Conservation (phyloP, 495 filamentous ascomycete genomes). For the Chaetomium tenue region DNA sequence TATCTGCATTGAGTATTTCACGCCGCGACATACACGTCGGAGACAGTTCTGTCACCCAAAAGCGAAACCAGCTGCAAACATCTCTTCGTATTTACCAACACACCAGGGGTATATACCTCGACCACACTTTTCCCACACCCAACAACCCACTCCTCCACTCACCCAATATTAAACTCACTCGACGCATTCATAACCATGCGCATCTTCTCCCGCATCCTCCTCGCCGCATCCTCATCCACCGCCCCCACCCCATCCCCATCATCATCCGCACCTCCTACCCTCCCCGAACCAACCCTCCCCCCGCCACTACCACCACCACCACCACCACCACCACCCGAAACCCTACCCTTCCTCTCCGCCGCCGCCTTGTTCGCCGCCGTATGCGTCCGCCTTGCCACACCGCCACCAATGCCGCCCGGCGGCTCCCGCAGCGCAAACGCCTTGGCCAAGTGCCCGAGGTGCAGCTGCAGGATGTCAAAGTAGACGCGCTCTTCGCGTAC, state of each 20-base stretch:
- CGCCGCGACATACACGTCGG: no score
- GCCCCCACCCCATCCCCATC: slow-evolving; percentile 42
- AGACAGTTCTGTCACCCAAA: neutral
- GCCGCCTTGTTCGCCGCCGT: no score
- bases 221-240: slow-evolving; percentile 60
- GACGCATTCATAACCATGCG: slow-evolving; percentile 69
- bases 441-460: slow-evolving; percentile 92
- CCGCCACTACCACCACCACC: slow-evolving; percentile 6
- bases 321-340: neutral
- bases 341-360: no score
- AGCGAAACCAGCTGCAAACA: neutral
- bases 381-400: slow-evolving; percentile 41
- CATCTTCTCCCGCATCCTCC: slow-evolving; percentile 80
- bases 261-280: slow-evolving; percentile 34
- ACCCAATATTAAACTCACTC: slow-evolving; percentile 88
- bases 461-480: slow-evolving; percentile 85
- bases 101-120: slow-evolving; percentile 11
- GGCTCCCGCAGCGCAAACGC: slow-evolving; percentile 84
- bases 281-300: slow-evolving; percentile 8
- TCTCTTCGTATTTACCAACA: slow-evolving; percentile 5
- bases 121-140: neutral
- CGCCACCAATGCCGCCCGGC: slow-evolving; percentile 71
- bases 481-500: slow-evolving; percentile 74
- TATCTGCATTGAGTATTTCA: no score
- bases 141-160: slow-evolving; percentile 8